Evolutionary conservation across 441 rosid species (phyloP), one percentile per base, ranked within the genome.

Genomic region (Erodium trifolium): DNA sequence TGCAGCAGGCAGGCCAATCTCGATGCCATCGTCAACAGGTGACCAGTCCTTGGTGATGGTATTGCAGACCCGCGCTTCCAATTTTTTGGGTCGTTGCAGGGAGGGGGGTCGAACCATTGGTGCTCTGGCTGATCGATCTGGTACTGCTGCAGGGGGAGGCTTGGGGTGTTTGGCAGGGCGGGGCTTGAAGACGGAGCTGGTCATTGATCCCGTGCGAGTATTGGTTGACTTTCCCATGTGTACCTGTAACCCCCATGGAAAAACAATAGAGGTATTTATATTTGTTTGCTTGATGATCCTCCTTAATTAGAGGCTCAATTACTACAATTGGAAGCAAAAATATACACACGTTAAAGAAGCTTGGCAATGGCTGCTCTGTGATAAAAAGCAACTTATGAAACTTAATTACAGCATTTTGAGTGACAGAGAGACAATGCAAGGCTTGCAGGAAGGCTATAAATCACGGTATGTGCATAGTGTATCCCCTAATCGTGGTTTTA

Each of bases 11-110:
- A n/a, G 13, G 57, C 57, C n/a, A 59, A 59, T 59, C 64, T 17
- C 64, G 18, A 59, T 59, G 29, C 31, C 31, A 59, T 59, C 64
- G 7, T 59, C 64, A 59, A n/a, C 18, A 17, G 64, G 64, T 9
- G 64, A 59, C 64, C 64, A 59, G 64, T 59, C 11, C 64, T 10
- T 14, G 13, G 13, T 14, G 64, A 23, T 17, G 6, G 31, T 18
- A 10, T 51, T 4, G 57, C 17, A 13, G 17, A 12, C 57, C 3
- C 3, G 57, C 13, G 57, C 57, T 51, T 17, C 64, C 9, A 10
- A 2, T 59, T 17, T 23, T 18, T 5, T 13, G 13, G 57, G 16
- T 2, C 27, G 27, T 23, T 23, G 27, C 27, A 23, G 27, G 2
- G 27, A 23, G 27, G 27, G 27, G 27, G 27, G 1, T 23, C 27